These are phyloP conservation scores for Pinus taeda DNA, from an alignment of 75 land plant species.

Conservation along the genomic window DNA sequence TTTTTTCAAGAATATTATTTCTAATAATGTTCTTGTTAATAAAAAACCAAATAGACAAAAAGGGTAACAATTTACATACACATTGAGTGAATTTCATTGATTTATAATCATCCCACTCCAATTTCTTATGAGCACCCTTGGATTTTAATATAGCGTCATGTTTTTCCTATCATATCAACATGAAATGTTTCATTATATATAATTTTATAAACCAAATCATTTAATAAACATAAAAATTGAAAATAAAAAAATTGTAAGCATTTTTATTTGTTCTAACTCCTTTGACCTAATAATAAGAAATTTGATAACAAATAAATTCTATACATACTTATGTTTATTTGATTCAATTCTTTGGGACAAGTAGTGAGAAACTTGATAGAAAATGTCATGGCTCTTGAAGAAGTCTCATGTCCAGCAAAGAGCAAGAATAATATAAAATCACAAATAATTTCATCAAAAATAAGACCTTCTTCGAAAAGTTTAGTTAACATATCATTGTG, in stretches of 20 bases:
- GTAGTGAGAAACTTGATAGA: conserved; percentile 49
- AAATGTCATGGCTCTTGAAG: conserved; percentile 49
- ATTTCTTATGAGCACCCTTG: neutral
- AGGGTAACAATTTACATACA: neutral
- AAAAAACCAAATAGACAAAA: neutral
- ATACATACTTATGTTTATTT: conserved; percentile 24
- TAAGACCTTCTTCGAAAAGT: conserved; percentile 31
- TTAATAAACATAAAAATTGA: neutral
- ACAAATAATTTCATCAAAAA: conserved; percentile 34
- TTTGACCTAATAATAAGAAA: neutral
- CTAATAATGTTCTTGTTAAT: no score
- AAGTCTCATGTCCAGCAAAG: conserved; percentile 58
- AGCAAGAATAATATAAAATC: conserved; percentile 52
- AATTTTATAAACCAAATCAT: neutral
- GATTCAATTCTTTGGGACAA: conserved; percentile 29
- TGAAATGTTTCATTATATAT: neutral
- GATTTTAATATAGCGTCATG: neutral
- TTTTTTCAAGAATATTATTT: no score
- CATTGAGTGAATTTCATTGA: conserved; percentile 7
- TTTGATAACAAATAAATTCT: neutral
- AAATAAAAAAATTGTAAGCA: neutral
- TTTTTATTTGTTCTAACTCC: neutral
- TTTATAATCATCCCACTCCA: neutral
- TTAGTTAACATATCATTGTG: neutral
- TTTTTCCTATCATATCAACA: neutral